Conservation (phyloP, 2,329 filamentous ascomycete species). For the Colletotrichum tropicale region DNA sequence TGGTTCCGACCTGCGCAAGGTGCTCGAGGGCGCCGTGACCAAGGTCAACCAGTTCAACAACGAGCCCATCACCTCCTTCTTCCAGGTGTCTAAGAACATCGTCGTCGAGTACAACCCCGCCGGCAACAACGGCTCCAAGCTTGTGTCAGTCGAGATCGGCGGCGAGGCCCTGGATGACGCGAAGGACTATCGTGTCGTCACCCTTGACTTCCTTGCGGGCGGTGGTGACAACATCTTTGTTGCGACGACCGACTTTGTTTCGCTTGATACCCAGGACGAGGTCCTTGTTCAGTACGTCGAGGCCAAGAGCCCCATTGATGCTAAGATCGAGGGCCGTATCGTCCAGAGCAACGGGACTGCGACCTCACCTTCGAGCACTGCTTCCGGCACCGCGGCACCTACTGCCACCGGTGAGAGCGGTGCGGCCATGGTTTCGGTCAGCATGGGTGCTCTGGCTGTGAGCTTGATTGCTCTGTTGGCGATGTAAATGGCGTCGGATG, state of each 20-base stretch:
- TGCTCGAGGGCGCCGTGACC: slow-evolving; percentile 64
- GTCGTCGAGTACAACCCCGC: slow-evolving; percentile 61
- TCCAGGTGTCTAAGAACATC: slow-evolving; percentile 64
- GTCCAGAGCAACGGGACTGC: slow-evolving; percentile 18
- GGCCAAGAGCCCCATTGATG: slow-evolving; percentile 51
- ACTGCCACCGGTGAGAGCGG: background rate
- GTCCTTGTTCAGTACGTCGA: slow-evolving; percentile 57
- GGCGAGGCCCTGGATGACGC: slow-evolving; percentile 50
- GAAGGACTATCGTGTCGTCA: slow-evolving; percentile 61
- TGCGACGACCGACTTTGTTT: slow-evolving; percentile 40
- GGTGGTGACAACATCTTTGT: slow-evolving; percentile 68
- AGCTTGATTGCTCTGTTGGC: background rate
- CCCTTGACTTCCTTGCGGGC: slow-evolving; percentile 65
- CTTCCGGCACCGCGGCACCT: background rate
- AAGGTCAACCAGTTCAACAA: slow-evolving; percentile 59
- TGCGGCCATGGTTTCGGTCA: background rate
- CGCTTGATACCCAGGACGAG: slow-evolving; percentile 58
- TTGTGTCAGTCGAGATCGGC: slow-evolving; percentile 57
- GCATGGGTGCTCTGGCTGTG: background rate
- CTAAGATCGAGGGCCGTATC: slow-evolving; percentile 53
- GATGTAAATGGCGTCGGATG: background rate
- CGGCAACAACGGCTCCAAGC: slow-evolving; percentile 50
- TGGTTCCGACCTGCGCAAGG: slow-evolving; percentile 59
- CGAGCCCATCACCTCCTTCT: slow-evolving; percentile 58
- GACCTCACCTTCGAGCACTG: background rate